A percentile compares a stretch with the other conserved stretches of the same genome.
Conservation (phyloP, 148 eudicot genomes). For the Vaccinium darrowii region DNA sequence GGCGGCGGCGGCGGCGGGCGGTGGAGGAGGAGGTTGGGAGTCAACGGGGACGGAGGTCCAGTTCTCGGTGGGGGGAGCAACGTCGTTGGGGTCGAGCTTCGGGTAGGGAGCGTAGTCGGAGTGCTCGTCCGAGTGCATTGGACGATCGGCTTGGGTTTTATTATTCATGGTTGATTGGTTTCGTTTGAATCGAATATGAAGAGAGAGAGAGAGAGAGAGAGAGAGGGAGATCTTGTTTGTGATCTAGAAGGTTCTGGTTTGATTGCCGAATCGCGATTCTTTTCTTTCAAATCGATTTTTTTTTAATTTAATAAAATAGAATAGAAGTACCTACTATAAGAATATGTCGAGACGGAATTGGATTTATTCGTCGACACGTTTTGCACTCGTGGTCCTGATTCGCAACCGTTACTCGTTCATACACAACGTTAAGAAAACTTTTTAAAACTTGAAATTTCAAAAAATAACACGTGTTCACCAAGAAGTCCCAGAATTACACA, state of each 20-base stretch:
- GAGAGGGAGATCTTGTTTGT: background rate
- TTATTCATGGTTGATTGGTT: background rate
- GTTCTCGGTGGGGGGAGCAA: conserved; percentile 44
- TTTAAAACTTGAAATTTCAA: no score
- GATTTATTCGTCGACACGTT: no score
- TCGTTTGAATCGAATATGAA: background rate
- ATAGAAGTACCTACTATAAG: no score
- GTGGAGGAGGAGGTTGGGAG: conserved; percentile 27
- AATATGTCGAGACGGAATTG: no score
- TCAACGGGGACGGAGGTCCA: conserved; percentile 29
- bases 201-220: conserved; percentile 4
- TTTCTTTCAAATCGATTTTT: background rate
- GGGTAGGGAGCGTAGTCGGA: conserved; percentile 74
- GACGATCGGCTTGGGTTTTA: background rate
- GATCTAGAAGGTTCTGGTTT: background rate
- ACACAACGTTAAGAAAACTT: no score
- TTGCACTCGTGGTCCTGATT: no score
- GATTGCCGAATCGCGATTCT: background rate
- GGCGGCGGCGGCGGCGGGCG: background rate
- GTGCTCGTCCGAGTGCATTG: background rate
- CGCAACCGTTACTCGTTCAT: no score
- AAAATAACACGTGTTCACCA: no score
- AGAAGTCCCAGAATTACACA: no score
- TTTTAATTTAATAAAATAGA: no score
- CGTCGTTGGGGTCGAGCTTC: conserved; percentile 68